Percentiles rank a stretch among this genome's conserved stretches.
These are phyloP conservation scores for Ceratopteris richardii DNA, from an alignment of 75 land plant genomes.

Conservation along the genomic window DNA sequence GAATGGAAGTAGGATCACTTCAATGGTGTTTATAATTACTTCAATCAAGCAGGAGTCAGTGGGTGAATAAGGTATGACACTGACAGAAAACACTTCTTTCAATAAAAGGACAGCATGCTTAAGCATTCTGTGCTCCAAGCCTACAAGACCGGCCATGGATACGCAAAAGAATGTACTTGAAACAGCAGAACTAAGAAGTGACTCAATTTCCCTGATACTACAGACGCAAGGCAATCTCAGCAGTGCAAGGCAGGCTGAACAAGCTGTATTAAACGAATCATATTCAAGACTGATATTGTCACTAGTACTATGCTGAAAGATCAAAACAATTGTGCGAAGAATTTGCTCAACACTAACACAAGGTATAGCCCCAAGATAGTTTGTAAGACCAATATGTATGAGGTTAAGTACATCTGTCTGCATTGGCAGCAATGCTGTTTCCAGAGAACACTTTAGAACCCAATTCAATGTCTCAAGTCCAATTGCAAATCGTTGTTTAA, in stretches of 20 bases:
- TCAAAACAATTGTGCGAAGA: conserved; percentile 24
- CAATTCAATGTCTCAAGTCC: conserved; percentile 57
- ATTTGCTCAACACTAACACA: conserved; percentile 46
- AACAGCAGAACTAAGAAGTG: conserved; percentile 26
- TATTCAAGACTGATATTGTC: conserved; percentile 44
- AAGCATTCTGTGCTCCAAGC: conserved; percentile 24
- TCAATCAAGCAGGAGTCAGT: conserved; percentile 8
- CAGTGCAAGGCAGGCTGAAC: conserved; percentile 49
- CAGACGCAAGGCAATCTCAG: conserved; percentile 40
- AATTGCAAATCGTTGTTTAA: conserved; percentile 49
- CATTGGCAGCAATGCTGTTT: conserved; percentile 52
- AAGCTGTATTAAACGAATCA: conserved; percentile 46
- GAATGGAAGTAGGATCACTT: conserved; percentile 44
- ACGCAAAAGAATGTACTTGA: conserved; percentile 18
- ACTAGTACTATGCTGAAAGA: conserved; percentile 37
- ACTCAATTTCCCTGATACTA: conserved; percentile 26
- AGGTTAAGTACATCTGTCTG: conserved; percentile 53
- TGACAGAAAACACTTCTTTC: conserved; percentile 46
- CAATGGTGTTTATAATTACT: conserved; percentile 36
- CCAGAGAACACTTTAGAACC: conserved; percentile 48
- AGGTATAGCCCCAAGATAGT: conserved; percentile 61
- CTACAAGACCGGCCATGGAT: conserved; percentile 1
- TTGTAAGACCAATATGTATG: conserved; percentile 31
- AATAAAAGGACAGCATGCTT: conserved; percentile 39
- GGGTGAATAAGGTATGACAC: conserved; percentile 8